Base-by-base conservation (phyloP, 2,329 filamentous ascomycete genomes). In the Furcasterigmium furcatum region DNA sequence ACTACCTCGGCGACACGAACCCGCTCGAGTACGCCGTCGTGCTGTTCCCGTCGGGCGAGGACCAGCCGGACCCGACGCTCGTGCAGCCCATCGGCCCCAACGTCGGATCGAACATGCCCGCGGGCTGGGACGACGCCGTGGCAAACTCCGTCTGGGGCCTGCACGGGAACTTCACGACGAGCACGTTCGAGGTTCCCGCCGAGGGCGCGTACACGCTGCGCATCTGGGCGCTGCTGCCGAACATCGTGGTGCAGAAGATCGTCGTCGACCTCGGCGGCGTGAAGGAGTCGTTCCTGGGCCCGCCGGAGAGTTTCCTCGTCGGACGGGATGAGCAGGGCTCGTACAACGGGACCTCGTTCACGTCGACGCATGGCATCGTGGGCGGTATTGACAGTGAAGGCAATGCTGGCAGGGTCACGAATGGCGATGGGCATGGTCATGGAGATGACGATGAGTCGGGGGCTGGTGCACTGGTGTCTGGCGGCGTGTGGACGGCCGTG, bases 221-320 rank as follows among this genome's bases (percentile, higher is more conserved):
- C 2, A 55, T 81, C 32, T 77, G 75, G 74, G 66, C 70, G 8
- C 59, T 80, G 20, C 64, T 78, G 55, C 73, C 76, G 0, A 74
- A 74, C 22, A 64, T 81, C 1, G 55, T 79, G 5, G 65, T 82
- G 32, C 76, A 82, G 58, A 81, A 80, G 66, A 61, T 82, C 30
- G 66, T 82, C 1, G 52, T 82, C 8, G 67, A 82, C 52, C 53
- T 81, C 20, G 79, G 79, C 2, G 79, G 78, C 6, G 70, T 80
- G 2, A 61, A 76, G 44, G 60, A 68, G 14, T 79, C 73, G 41
- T 82, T 79, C 52, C 60, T 82, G 3, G 79, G 79, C 0, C 78
- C 79, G 4, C 77, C 77, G 1, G 76, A 80, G 67, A 80, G 74
- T 43, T 77, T 76, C 49, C 53, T 72, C 10, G 58, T 72, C 2